Base-by-base conservation (phyloP, 2,329 filamentous ascomycete genomes). In the Paracoccidioides brasiliensis region DNA sequence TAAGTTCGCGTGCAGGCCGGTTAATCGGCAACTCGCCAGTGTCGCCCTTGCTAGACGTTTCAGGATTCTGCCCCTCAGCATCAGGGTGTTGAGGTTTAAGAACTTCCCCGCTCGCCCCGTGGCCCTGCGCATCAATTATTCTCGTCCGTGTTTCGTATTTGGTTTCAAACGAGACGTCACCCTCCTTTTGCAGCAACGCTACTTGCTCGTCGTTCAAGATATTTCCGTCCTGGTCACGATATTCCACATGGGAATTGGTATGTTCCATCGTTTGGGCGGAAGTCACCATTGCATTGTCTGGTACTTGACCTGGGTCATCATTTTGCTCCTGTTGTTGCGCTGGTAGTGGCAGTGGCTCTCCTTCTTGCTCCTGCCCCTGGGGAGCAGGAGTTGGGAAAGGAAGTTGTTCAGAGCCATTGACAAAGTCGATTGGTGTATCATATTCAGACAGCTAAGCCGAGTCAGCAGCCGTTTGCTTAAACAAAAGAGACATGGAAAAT, bases 141-240 rank as follows among this genome's bases (percentile, higher is more conserved):
- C 88, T 84, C 7, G 90, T 96, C 61, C 87, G 81, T n/a, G 91
- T 96, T 77, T 97, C 91, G 69, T 96, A 96, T 62, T 85, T 86
- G 10, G 93, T 97, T 74, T 94, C 84, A 74, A 98, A 96, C 65
- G 89, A 88, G 57, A 97, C 90, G 72, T 95, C 94, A 65, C 91
- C 93, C 70, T 91, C 81, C 45, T 69, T 67, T 30, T 68, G 61
- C 37, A 98, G 81, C 22, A 80, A 81, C 65, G 86, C 82, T 57
- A 98, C 90, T 68, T 95, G 82, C 66, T 90, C 86, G 55, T 86
- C 82, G 66, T 91, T 77, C 37, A 98, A 80, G 37, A 97, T 70
- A 66, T 96, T 96, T 61, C 93, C 93, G 63, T 95, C 79, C 70
- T 96, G 88, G 70, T 97, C 93, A 54, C 93, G 86, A 74, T 95